Percentiles rank a stretch among this genome's conserved stretches.
These are phyloP conservation scores for Apophysomyces ossiformis DNA, from an alignment of 371 early-diverging fungal genomes.

Conservation along the genomic window DNA sequence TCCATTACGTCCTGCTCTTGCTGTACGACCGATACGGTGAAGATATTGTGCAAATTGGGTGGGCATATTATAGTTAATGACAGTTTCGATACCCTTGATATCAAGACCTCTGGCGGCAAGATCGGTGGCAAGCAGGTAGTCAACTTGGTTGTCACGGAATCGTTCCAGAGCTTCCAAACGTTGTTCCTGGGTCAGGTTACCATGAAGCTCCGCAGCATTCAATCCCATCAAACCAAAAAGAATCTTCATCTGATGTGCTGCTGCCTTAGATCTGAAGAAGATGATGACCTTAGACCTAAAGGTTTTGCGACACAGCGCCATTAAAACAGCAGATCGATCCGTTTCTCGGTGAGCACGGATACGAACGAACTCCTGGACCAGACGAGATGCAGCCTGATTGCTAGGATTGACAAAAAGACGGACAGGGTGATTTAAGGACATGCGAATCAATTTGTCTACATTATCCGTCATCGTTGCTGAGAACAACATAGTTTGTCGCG, in stretches of 20 bases:
- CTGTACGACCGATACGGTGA: conserved; percentile 99
- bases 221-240: conserved; percentile 91
- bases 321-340: conserved; percentile 84
- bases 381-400: conserved; percentile 76
- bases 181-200: conserved; percentile 95
- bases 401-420: conserved; percentile 88
- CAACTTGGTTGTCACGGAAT: conserved; percentile 89
- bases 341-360: conserved; percentile 85
- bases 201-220: conserved; percentile 97
- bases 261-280: conserved; percentile 93
- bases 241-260: conserved; percentile 97
- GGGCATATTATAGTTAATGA: conserved; percentile 99
- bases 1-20: conserved; percentile 93
- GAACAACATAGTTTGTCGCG: conserved; percentile 98
- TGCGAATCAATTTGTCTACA: conserved; percentile 92
- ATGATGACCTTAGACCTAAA: conserved; percentile 83
- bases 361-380: conserved; percentile 97
- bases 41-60: conserved; percentile 94
- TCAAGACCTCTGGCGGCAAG: conserved; percentile 99
- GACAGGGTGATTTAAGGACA: conserved; percentile 91
- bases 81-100: conserved; percentile 97
- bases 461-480: conserved; percentile 99
- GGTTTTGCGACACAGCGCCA: conserved; percentile 83
- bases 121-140: conserved; percentile 97
- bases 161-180: conserved; percentile 90